phyloP scores from a whole-genome alignment of 371 early-diverging fungal genomes.

The Rhizomucor miehei region DNA sequence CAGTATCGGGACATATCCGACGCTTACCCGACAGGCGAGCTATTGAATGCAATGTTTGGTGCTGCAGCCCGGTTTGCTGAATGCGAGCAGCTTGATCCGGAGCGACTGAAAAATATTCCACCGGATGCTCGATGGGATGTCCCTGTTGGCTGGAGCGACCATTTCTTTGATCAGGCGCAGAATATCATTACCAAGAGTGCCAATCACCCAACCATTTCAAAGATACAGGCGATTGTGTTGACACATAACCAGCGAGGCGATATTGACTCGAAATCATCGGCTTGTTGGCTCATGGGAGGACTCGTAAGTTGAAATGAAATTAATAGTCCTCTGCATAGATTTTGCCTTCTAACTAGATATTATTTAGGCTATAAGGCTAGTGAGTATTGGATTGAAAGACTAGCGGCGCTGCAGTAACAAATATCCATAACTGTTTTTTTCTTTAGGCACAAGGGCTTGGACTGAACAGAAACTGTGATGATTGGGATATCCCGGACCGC shows the following conservation, averaged over 20 bases:
- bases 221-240: slow-evolving; percentile 41
- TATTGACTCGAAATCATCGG: slow-evolving; percentile 40
- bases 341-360: not conserved
- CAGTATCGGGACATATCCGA: slow-evolving; percentile 42
- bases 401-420: not conserved
- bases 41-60: slow-evolving; percentile 49
- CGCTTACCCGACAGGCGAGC: slow-evolving; percentile 33
- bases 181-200: slow-evolving; percentile 22
- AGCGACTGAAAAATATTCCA: slow-evolving; percentile 10
- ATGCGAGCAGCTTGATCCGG: slow-evolving; percentile 24
- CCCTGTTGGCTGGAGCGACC: slow-evolving; percentile 43
- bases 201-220: slow-evolving; percentile 31
- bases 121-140: slow-evolving; percentile 40
- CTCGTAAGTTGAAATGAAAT: slow-evolving; percentile 5
- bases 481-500: slow-evolving; percentile 41
- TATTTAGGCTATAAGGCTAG: slow-evolving; percentile 4
- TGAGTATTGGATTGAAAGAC: not conserved
- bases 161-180: slow-evolving; percentile 42
- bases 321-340: not conserved
- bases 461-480: slow-evolving; percentile 36
- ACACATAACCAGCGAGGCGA: slow-evolving; percentile 43
- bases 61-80: slow-evolving; percentile 47
- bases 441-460: slow-evolving; percentile 36
- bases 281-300: slow-evolving; percentile 39
- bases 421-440: too few species aligned